Conservation (phyloP, 768 basidiomycete species). For the Suillus weaverae region DNA sequence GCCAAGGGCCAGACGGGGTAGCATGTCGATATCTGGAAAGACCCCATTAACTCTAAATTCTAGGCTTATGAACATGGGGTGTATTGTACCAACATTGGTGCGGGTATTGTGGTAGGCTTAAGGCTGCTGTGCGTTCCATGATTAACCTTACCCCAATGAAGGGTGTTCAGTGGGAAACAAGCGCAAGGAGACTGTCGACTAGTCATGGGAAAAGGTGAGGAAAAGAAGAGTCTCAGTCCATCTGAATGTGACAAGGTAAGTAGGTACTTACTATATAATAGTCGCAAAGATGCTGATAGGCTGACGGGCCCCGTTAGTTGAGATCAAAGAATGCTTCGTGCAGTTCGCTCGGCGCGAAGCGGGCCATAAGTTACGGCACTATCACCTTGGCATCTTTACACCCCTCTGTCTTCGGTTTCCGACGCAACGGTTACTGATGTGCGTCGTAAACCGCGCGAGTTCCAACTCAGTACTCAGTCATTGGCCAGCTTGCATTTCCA, state of each 20-base stretch:
- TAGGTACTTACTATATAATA: neutral
- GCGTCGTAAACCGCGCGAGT: no score
- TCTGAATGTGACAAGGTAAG: neutral
- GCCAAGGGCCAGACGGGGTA: slow-evolving; percentile 41
- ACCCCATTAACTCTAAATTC: neutral
- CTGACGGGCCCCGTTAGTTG: neutral
- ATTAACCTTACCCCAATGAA: neutral
- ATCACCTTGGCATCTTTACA: neutral
- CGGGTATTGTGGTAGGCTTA: slow-evolving; percentile 21
- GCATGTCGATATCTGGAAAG: slow-evolving; percentile 34
- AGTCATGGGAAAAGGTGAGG: neutral
- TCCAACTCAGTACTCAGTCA: no score
- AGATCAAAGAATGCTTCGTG: neutral
- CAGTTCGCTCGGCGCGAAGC: neutral
- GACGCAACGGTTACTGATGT: no score
- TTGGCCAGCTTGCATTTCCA: no score
- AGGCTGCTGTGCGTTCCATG: neutral
- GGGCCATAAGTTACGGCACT: no score
- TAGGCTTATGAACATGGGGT: no score
- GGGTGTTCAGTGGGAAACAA: neutral
- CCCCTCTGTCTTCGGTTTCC: no score
- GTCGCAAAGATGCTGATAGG: neutral
- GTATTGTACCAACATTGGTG: slow-evolving; percentile 22
- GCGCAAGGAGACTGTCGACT: neutral
- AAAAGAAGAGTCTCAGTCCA: neutral